Evolutionary conservation across 768 basidiomycete species (phyloP).

Genomic region (Gyrodon lividus): DNA sequence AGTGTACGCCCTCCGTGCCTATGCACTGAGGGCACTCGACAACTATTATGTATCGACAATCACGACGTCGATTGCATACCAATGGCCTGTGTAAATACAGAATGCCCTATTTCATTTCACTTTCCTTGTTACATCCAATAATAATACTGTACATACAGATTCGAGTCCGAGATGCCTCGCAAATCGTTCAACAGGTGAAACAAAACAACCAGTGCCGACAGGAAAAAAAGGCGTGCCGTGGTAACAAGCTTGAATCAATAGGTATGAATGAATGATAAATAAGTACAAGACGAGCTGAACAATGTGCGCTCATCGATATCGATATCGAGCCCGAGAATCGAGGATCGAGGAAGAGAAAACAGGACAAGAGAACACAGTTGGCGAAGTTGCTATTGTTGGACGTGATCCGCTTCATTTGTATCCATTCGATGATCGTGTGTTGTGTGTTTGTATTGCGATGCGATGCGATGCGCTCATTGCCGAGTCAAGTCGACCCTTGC

Average conservation of each 20-base stretch:
- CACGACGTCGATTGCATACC: background rate
- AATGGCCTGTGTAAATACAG: background rate
- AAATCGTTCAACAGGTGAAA: background rate
- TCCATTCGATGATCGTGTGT: too few species aligned
- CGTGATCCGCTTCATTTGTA: background rate
- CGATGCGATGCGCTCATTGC: background rate
- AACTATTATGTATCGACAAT: too few species aligned
- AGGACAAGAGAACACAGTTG: background rate
- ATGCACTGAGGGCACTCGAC: too few species aligned
- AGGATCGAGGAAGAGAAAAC: background rate
- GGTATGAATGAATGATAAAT: background rate
- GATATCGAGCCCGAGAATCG: background rate
- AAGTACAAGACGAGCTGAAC: background rate
- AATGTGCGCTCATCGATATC: background rate
- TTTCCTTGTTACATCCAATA: slow-evolving; percentile 7
- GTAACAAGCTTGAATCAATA: background rate
- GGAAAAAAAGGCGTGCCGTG: background rate
- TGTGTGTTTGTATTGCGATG: background rate
- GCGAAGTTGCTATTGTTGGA: background rate
- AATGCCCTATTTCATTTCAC: background rate
- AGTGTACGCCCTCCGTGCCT: too few species aligned
- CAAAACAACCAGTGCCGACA: background rate
- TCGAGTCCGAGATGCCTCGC: background rate
- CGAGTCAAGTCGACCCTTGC: background rate
- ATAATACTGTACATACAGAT: slow-evolving; percentile 10